A percentile compares a stretch with the other conserved stretches of the same genome.
Evolutionary conservation across 2,329 filamentous ascomycete genomes (phyloP).

Genomic region (Cercospora sesami): DNA sequence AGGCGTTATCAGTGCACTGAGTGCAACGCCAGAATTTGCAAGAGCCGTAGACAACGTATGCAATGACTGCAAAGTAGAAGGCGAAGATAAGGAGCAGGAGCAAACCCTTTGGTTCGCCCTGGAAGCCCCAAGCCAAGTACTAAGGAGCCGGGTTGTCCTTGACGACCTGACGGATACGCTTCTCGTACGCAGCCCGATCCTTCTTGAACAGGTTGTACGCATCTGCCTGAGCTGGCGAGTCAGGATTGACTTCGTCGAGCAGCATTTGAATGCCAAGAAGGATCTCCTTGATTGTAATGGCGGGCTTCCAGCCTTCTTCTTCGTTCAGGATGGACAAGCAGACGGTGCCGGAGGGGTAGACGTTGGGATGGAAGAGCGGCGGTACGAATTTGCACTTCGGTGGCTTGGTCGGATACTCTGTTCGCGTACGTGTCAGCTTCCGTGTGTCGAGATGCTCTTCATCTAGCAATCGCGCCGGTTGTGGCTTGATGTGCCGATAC

Average conservation of each 20-base stretch:
- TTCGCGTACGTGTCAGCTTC: conserved; percentile 19
- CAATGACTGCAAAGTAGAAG: no score
- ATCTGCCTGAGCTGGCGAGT: conserved; percentile 93
- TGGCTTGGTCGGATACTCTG: conserved; percentile 97
- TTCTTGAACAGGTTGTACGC: conserved; percentile 97
- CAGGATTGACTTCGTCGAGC: conserved; percentile 93
- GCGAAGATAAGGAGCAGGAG: no score
- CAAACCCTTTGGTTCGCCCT: no score
- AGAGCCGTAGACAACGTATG: no score
- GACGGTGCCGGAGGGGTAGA: conserved; percentile 96
- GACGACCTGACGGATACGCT: conserved; percentile 80
- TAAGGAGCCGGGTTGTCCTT: conserved; percentile 78
- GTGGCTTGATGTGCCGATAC: not conserved
- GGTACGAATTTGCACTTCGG: conserved; percentile 98
- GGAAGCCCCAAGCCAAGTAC: not conserved
- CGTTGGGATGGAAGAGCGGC: conserved; percentile 96
- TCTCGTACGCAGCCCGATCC: conserved; percentile 83
- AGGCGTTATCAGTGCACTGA: no score
- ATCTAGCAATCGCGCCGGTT: no score
- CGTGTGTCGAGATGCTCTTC: not conserved
- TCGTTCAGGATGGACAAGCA: conserved; percentile 97
- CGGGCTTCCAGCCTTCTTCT: conserved; percentile 97
- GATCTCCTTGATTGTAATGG: conserved; percentile 98
- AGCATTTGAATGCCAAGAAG: conserved; percentile 93
- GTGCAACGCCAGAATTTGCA: no score